Percentiles rank a stretch among this genome's conserved stretches.
phyloP scores from a whole-genome alignment of 2,329 filamentous ascomycete species.

The Monosporascus sp. region DNA sequence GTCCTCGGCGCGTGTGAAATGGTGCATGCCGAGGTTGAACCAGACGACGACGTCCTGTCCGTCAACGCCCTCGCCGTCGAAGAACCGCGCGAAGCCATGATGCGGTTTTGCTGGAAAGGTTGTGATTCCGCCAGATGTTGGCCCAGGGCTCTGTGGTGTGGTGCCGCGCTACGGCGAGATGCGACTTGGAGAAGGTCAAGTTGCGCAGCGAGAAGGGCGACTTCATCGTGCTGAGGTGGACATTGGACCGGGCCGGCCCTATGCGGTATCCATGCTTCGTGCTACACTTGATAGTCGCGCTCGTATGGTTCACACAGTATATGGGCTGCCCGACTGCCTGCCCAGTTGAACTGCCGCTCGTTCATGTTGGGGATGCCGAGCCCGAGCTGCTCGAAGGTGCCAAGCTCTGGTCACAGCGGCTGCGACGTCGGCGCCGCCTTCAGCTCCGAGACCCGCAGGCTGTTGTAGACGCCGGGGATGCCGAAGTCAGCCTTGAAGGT shows the following conservation, averaged over 20 bases:
- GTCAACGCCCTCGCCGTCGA: conserved; percentile 37
- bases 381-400: conserved; percentile 24
- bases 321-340: conserved; percentile 31
- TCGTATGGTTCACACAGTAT: conserved; percentile 33
- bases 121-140: conserved; percentile 28
- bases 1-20: conserved; percentile 38
- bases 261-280: conserved; percentile 38
- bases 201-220: conserved; percentile 31
- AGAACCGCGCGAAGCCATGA: conserved; percentile 38
- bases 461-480: conserved; percentile 21
- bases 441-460: conserved; percentile 22
- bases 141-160: conserved; percentile 40
- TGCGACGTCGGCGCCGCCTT: conserved; percentile 18
- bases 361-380: conserved; percentile 24
- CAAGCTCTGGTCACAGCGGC: conserved; percentile 30
- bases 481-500: conserved; percentile 26
- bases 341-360: conserved; percentile 27
- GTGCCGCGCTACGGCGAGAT: conserved; percentile 36
- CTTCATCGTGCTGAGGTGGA: conserved; percentile 30
- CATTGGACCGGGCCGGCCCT: conserved; percentile 28
- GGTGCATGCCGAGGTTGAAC: conserved; percentile 49
- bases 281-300: conserved; percentile 34
- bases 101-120: conserved; percentile 31
- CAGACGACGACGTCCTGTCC: conserved; percentile 39
- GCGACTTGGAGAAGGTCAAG: conserved; percentile 29